These are phyloP conservation scores for Populus simonii DNA, from an alignment of 345 rosid species.

Conservation along the genomic window DNA sequence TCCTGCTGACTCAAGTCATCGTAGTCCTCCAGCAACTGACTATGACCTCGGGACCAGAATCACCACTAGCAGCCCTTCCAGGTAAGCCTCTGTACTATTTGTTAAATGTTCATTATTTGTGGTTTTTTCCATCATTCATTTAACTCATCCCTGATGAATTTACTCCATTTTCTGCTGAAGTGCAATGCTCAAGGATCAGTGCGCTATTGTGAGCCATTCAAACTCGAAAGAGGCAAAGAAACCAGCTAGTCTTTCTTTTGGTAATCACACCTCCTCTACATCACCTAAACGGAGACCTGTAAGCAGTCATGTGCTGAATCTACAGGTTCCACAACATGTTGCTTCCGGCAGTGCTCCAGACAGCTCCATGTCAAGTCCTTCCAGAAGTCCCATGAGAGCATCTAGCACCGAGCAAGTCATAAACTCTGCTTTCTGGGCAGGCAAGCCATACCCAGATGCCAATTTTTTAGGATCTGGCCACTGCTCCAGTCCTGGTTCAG, in stretches of 20 bases:
- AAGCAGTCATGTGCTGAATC: slow-evolving; percentile 52
- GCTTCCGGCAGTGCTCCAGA: slow-evolving; percentile 81
- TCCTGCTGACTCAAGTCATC: slow-evolving; percentile 18
- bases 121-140: not conserved
- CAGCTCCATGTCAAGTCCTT: slow-evolving; percentile 97
- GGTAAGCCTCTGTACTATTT: slow-evolving; percentile 9
- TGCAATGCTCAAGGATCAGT: slow-evolving; percentile 51
- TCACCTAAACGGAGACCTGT: slow-evolving; percentile 66
- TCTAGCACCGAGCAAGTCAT: slow-evolving; percentile 62
- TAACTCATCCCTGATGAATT: slow-evolving; percentile 17
- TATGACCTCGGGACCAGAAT: slow-evolving; percentile 23
- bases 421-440: slow-evolving; percentile 63
- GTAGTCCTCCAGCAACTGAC: slow-evolving; percentile 28
- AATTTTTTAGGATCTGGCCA: slow-evolving; percentile 86
- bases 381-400: slow-evolving; percentile 88
- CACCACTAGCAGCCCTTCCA: slow-evolving; percentile 28
- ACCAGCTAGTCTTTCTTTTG: slow-evolving; percentile 47
- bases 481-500: slow-evolving; percentile 97
- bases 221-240: slow-evolving; percentile 58
- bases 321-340: slow-evolving; percentile 67
- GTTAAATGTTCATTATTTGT: not conserved
- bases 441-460: slow-evolving; percentile 66
- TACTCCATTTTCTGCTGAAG: slow-evolving; percentile 28
- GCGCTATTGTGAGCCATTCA: slow-evolving; percentile 33
- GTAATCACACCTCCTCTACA: slow-evolving; percentile 49